Base-by-base conservation (phyloP, 768 basidiomycete species). In the Clavulina sp. region DNA sequence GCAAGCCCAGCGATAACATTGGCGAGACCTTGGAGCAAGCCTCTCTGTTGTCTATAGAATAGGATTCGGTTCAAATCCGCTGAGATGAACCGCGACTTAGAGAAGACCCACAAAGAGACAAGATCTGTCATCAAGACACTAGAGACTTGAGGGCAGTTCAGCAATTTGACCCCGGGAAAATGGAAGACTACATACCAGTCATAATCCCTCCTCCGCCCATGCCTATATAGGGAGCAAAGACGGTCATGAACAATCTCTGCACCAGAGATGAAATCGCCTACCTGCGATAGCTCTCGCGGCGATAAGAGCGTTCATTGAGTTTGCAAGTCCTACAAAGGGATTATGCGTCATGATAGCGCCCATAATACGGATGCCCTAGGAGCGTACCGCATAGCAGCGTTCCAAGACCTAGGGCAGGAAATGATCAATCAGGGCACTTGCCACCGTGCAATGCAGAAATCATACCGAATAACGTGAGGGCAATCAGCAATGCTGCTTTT, bases 1-100 rank as follows among this genome's bases (percentile, higher is more conserved):
- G 92, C 91, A 49, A 86, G 68, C 40, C 89, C 91, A 61, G 78
- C 92, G 56, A 87, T 63, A 85, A 89, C 76, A 61, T 89, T 89
- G 30, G 82, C 80, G 70, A 88, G 73, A 52, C 91, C 91, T 64
- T 97, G 93, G 61, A 89, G 92, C 5, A 93, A 65, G 2, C 88
- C 92, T 50, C 92, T 74, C 55, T 86, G 80, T 61, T 82, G 81
- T 59, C 85, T 88, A 60, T 31, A 47, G 26, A 48, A 50, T 24
- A 47, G 43, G 50, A 36, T n/a, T n/a, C n/a, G n/a, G n/a, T n/a
- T n/a, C n/a, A n/a, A n/a, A n/a, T n/a, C n/a, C n/a, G n/a, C n/a
- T n/a, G n/a, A n/a, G 46, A 7, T 21, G n/a, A n/a, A n/a, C n/a
- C n/a, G n/a, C n/a, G n/a, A n/a, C n/a, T n/a, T n/a, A n/a, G n/a